Evolutionary conservation across 148 eudicot species (phyloP), one percentile per base, ranked within the genome.

Genomic region (Cornus controversa): DNA sequence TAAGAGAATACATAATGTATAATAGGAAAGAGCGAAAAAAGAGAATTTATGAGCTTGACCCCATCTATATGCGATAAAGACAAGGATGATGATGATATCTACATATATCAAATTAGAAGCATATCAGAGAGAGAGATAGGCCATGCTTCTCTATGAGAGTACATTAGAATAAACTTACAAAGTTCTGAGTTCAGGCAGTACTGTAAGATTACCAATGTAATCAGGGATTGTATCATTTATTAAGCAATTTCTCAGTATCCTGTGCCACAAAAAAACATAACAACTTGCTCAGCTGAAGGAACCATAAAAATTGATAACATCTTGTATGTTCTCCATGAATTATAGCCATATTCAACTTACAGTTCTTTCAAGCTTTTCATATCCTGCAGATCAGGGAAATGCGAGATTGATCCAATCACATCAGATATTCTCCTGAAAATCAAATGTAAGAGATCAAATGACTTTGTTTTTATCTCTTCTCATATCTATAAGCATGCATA

Each of bases 391-490:
- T 90, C 81, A 8, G 98, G 98, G 78, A 95, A 86, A 34, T 26
- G 42, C 67, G 69, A 73, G 77, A 70, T 68, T 27, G 80, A 53
- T 67, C 89, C 86, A 42, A 60, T 74, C 67, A 94, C 81, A 84
- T 91, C 97, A 37, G 94, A 84, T 77, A 94, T 91, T 82, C 90
- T 89, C 96, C 97, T 95, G 86, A 45, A 54, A 84, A 76, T 75
- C 60, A 75, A 72, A 66, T 50, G 62, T 58, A 70, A 31, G 27
- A 31, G 2, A 80, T 71, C 63, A 79, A 64, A 79, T 53, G 58
- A 40, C 5, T 75, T n/a, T 16, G 0, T 73, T 15, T 74, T 14
- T n/a, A n/a, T n/a, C n/a, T n/a, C n/a, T n/a, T n/a, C n/a, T n/a
- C n/a, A n/a, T n/a, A n/a, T n/a, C n/a, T n/a, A n/a, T n/a, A n/a